These are phyloP conservation scores for Geosmithia putterillii DNA, from an alignment of 2,329 filamentous ascomycete genomes.

Conservation along the genomic window DNA sequence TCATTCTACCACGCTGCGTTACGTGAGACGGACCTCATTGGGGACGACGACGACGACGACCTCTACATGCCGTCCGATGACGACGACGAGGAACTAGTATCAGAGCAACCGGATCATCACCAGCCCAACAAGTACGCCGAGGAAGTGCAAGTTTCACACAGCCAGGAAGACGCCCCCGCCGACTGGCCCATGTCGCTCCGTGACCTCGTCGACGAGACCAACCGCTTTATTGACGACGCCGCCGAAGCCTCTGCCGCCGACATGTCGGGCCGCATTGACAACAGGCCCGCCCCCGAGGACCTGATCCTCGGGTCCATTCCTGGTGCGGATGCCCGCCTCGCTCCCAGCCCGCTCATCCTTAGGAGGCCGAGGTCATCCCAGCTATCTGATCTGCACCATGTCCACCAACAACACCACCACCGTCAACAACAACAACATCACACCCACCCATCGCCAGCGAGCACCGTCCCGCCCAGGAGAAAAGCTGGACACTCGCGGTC, in stretches of 20 bases:
- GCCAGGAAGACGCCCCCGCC: no score
- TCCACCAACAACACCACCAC: no score
- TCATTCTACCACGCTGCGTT: neutral
- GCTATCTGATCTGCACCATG: neutral
- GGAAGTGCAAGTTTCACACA: no score
- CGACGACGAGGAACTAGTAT: no score
- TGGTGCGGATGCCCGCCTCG: neutral
- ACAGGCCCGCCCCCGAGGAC: neutral
- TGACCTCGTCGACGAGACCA: neutral
- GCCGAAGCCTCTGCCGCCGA: neutral
- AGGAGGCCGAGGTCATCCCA: neutral
- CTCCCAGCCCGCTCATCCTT: neutral
- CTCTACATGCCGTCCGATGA: no score
- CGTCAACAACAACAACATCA: no score
- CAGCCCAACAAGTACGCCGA: neutral
- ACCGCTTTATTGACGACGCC: neutral
- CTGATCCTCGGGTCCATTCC: neutral
- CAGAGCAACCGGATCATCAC: no score
- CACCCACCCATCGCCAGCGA: neutral
- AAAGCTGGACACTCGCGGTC: constrained; percentile 7
- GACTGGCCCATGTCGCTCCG: neutral
- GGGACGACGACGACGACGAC: neutral
- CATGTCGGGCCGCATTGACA: neutral
- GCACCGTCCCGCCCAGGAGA: neutral
- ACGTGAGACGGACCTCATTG: neutral